A percentile compares a stretch with the other conserved stretches of the same genome.
These are phyloP conservation scores for Eucalyptus dawsonii DNA, from an alignment of 345 rosid species.

Conservation along the genomic window DNA sequence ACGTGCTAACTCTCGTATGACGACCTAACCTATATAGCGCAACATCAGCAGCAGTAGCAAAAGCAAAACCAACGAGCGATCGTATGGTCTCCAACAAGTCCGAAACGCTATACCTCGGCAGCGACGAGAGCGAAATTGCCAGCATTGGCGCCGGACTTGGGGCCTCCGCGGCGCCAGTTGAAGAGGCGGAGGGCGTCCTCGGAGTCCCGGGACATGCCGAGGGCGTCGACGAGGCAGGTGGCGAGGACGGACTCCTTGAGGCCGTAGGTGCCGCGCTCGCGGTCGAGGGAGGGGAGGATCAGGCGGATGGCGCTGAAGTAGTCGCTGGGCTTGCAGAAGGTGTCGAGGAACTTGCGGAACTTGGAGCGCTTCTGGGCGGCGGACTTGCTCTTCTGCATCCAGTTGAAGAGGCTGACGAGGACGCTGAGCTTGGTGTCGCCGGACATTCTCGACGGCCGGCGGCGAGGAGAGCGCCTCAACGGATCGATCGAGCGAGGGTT, in stretches of 20 bases:
- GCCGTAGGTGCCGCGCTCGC: constrained; percentile 87
- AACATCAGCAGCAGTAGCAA: background rate
- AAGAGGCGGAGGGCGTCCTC: constrained; percentile 73
- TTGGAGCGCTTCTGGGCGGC: constrained; percentile 73
- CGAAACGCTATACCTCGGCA: constrained; percentile 32
- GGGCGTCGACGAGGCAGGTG: constrained; percentile 70
- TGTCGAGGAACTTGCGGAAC: constrained; percentile 79
- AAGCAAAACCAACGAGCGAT: background rate
- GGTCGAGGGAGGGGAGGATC: constrained; percentile 75
- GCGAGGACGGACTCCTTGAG: constrained; percentile 94
- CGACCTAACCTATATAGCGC: background rate
- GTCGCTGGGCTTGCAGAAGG: constrained; percentile 61
- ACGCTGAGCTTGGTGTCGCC: constrained; percentile 50
- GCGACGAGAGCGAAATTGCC: constrained; percentile 80
- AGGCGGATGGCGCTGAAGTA: constrained; percentile 66
- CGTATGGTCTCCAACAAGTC: background rate
- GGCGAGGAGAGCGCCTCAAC: background rate
- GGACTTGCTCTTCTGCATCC: constrained; percentile 73
- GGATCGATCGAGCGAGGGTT: background rate
- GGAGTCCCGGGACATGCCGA: constrained; percentile 84
- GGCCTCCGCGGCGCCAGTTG: constrained; percentile 95
- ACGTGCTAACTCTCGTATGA: background rate
- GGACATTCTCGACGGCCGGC: background rate
- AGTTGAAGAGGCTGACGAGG: constrained; percentile 67
- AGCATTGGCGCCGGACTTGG: constrained; percentile 61